These are phyloP conservation scores for Cucurbita ficifolia DNA, from an alignment of 306 rosid species.

Conservation along the genomic window DNA sequence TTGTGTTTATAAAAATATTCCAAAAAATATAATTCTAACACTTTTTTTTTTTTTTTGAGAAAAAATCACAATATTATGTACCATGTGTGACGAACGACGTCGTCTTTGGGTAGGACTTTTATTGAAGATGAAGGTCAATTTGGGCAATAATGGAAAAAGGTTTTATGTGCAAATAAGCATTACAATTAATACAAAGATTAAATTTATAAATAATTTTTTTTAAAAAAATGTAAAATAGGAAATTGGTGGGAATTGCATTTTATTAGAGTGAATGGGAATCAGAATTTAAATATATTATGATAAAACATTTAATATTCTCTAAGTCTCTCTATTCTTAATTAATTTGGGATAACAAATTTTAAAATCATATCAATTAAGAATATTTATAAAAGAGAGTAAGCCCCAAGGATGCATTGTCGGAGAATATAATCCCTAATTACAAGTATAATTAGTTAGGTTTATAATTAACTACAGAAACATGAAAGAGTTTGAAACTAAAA, in stretches of 20 bases:
- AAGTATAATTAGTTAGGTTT: no score
- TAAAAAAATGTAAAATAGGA: neutral
- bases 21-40: no score
- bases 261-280: neutral
- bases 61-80: neutral
- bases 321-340: no score
- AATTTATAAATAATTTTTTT: no score
- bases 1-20: no score
- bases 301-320: no score
- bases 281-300: neutral
- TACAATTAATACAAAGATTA: no score
- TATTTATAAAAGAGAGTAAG: neutral
- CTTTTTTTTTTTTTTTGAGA: neutral
- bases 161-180: no score
- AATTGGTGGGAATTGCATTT: neutral
- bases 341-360: no score
- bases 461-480: no score
- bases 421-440: conserved; percentile 21
- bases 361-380: neutral
- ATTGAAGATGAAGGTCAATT: neutral
- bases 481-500: no score
- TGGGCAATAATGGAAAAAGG: neutral
- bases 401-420: conserved; percentile 6
- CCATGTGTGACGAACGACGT: neutral
- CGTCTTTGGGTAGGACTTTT: neutral